phyloP scores from a whole-genome alignment of 441 rosid genomes.

The Adansonia madagascariensis region DNA sequence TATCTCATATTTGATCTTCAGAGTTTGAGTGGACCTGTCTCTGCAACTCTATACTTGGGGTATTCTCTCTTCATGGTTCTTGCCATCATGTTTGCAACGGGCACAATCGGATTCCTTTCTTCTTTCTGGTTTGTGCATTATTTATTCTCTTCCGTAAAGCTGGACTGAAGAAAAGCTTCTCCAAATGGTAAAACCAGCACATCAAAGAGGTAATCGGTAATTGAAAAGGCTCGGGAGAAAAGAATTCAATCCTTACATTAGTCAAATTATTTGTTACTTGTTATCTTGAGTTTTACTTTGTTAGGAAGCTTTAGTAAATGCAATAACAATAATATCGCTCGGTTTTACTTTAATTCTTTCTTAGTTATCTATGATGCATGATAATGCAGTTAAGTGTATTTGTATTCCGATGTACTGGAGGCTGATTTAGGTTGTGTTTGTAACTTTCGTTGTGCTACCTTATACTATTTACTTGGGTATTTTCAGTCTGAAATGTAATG shows the following conservation, averaged over 20 bases:
- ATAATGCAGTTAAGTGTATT: conserved; percentile 10
- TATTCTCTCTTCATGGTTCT: conserved; percentile 70
- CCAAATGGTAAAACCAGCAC: background rate
- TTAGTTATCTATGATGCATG: conserved; percentile 27
- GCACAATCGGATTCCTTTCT: conserved; percentile 71
- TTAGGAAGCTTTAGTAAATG: conserved; percentile 40
- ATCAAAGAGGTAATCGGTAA: background rate
- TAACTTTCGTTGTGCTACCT: background rate
- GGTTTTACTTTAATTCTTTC: conserved; percentile 37
- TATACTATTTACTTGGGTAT: background rate
- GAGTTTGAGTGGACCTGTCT: conserved; percentile 71
- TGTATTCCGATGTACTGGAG: background rate
- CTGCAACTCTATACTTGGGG: conserved; percentile 68
- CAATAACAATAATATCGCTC: conserved; percentile 40
- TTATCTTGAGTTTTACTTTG: conserved; percentile 26
- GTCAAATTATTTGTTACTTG: background rate
- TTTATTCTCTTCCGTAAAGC: conserved; percentile 78
- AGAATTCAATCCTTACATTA: conserved; percentile 4
- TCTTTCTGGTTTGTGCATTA: conserved; percentile 79
- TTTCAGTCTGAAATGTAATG: conserved; percentile 14
- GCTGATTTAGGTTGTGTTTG: conserved; percentile 22
- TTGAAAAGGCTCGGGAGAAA: background rate
- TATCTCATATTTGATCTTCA: conserved; percentile 71
- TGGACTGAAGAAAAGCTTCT: conserved; percentile 45
- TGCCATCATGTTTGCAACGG: conserved; percentile 68